phyloP scores from a whole-genome alignment of 2,329 filamentous ascomycete species.

The Monosporascus sp. region DNA sequence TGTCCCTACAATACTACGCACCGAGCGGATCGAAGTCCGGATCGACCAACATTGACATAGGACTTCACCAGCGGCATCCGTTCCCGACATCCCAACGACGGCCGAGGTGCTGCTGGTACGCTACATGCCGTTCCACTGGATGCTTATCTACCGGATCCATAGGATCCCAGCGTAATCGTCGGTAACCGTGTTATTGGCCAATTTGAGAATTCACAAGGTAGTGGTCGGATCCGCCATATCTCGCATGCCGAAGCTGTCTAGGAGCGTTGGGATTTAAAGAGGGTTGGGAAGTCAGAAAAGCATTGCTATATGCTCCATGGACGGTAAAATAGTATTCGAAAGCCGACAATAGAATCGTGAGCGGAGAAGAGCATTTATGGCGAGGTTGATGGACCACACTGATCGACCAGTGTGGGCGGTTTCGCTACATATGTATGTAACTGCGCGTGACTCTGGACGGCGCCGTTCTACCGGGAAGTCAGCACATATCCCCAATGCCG shows the following conservation, averaged over 20 bases:
- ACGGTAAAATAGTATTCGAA: too few species aligned
- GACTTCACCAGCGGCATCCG: neutral
- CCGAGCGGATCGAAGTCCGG: neutral
- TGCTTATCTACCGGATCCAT: too few species aligned
- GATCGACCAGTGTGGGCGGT: neutral
- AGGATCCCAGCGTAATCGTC: too few species aligned
- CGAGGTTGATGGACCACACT: neutral
- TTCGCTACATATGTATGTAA: neutral
- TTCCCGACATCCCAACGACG: neutral
- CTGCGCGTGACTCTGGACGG: neutral
- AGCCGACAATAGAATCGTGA: neutral
- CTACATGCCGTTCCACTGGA: too few species aligned
- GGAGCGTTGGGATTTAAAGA: neutral
- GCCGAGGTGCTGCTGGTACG: too few species aligned
- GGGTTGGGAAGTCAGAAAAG: neutral
- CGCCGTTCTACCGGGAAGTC: too few species aligned
- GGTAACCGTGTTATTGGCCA: too few species aligned
- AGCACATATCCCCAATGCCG: neutral
- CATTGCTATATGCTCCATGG: neutral
- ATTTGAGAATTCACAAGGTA: too few species aligned
- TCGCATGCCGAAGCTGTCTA: too few species aligned
- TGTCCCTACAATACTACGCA: neutral
- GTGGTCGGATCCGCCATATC: too few species aligned
- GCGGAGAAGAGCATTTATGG: neutral
- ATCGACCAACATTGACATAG: neutral